These are phyloP conservation scores for Phlebopus sp. DNA, from an alignment of 1,284 basidiomycete species.

Conservation along the genomic window DNA sequence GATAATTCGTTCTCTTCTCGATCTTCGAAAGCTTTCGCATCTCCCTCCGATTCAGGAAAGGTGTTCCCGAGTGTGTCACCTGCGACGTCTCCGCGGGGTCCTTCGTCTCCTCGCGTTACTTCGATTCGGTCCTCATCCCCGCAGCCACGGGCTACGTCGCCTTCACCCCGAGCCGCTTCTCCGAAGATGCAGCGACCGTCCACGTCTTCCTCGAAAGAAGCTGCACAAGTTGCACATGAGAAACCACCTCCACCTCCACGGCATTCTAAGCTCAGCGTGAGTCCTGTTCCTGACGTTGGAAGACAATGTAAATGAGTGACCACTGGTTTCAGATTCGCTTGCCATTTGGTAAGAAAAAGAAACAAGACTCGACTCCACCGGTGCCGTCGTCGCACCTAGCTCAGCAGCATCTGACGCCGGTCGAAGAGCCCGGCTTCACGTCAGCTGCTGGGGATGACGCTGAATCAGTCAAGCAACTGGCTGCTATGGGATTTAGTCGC, in stretches of 20 bases:
- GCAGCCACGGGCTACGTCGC: slow-evolving; percentile 45
- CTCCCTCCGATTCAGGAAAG: slow-evolving; percentile 22
- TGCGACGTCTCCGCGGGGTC: slow-evolving; percentile 32
- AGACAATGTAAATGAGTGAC: slow-evolving; percentile 13
- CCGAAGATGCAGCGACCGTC: slow-evolving; percentile 54
- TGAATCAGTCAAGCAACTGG: slow-evolving; percentile 72
- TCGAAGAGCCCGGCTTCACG: slow-evolving; percentile 45
- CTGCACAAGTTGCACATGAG: slow-evolving; percentile 35
- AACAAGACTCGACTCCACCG: slow-evolving; percentile 51
- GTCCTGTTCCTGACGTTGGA: slow-evolving; percentile 28
- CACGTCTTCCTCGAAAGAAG: slow-evolving; percentile 54
- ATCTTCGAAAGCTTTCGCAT: slow-evolving; percentile 28
- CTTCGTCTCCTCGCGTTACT: slow-evolving; percentile 36
- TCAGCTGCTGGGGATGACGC: slow-evolving; percentile 72
- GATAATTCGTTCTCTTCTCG: slow-evolving; percentile 32
- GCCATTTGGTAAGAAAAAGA: slow-evolving; percentile 75
- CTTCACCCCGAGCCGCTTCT: slow-evolving; percentile 52
- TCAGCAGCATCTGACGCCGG: slow-evolving; percentile 40
- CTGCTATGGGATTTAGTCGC: slow-evolving; percentile 81
- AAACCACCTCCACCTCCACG: slow-evolving; percentile 50
- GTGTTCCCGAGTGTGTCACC: slow-evolving; percentile 31
- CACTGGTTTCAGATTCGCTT: slow-evolving; percentile 57
- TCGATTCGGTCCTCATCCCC: slow-evolving; percentile 40
- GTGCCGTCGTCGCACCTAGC: slow-evolving; percentile 42
- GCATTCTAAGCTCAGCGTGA: slow-evolving; percentile 72